A percentile compares a stretch with the other conserved stretches of the same genome.
phyloP scores from a whole-genome alignment of 2,329 filamentous ascomycete genomes.

The Pseudogymnoascus sp. region DNA sequence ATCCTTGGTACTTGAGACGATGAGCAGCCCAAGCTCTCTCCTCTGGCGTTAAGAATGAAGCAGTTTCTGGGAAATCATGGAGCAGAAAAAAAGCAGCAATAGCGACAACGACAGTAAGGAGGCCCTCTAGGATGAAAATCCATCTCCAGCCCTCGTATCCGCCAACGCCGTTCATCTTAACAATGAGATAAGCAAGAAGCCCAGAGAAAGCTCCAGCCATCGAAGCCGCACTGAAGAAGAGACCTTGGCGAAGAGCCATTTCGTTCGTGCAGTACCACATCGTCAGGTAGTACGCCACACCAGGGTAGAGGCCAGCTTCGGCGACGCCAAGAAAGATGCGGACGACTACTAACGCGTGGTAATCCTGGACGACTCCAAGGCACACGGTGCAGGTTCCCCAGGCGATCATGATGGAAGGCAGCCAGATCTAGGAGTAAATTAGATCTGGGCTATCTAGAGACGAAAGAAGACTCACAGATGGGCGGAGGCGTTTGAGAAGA shows the following conservation, averaged over 20 bases:
- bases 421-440: constrained; percentile 47
- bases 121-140: constrained; percentile 63
- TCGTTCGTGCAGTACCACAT: constrained; percentile 52
- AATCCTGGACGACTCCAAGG: constrained; percentile 60
- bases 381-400: constrained; percentile 66
- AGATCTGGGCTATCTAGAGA: neutral
- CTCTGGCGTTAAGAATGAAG: constrained; percentile 34
- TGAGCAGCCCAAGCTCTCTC: constrained; percentile 27
- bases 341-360: constrained; percentile 48
- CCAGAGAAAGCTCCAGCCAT: constrained; percentile 39
- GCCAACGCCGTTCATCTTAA: constrained; percentile 39
- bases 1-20: constrained; percentile 20
- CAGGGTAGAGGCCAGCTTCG: constrained; percentile 26
- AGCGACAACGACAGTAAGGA: constrained; percentile 37
- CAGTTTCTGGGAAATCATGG: constrained; percentile 37
- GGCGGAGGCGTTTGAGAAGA: constrained; percentile 52
- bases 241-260: constrained; percentile 39
- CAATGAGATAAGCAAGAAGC: constrained; percentile 38
- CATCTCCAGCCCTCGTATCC: constrained; percentile 41
- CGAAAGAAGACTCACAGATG: neutral
- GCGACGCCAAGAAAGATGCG: constrained; percentile 9
- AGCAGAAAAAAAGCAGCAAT: constrained; percentile 38
- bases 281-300: constrained; percentile 41
- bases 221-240: constrained; percentile 32
- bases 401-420: constrained; percentile 54